Conservation (phyloP, 78 protist species). For the Speleostelium caveatum region DNA sequence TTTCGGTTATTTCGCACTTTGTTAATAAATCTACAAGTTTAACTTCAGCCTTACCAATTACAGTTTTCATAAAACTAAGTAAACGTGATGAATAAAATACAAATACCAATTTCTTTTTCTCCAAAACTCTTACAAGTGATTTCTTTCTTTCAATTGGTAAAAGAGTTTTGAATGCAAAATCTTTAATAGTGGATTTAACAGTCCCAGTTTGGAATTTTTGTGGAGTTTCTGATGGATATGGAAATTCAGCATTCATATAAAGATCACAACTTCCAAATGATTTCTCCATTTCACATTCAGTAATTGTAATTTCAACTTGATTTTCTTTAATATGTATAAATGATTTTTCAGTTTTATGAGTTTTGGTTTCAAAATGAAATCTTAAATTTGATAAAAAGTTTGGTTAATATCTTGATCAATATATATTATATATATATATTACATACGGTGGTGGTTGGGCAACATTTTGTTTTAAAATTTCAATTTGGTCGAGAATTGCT, state of each 20-base stretch:
- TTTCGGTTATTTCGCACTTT: slow-evolving; percentile 33
- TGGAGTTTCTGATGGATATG: slow-evolving; percentile 64
- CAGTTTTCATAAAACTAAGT: slow-evolving; percentile 58
- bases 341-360: neutral
- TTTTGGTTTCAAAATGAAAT: slow-evolving; percentile 44
- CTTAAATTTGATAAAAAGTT: no score
- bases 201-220: slow-evolving; percentile 10
- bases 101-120: slow-evolving; percentile 47
- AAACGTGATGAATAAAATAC: slow-evolving; percentile 2
- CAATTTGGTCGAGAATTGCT: slow-evolving; percentile 51
- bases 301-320: slow-evolving; percentile 9
- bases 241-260: slow-evolving; percentile 16
- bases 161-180: neutral
- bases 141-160: slow-evolving; percentile 49
- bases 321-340: slow-evolving; percentile 33
- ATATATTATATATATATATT: no score
- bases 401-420: no score
- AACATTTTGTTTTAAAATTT: neutral
- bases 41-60: slow-evolving; percentile 49
- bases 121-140: slow-evolving; percentile 41
- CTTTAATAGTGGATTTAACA: neutral
- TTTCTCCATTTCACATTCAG: neutral
- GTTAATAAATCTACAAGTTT: slow-evolving; percentile 11
- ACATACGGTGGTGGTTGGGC: slow-evolving; percentile 25
- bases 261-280: neutral